Percentiles rank a stretch among this genome's conserved stretches.
phyloP scores from a whole-genome alignment of 805 yeast species.

The Jamesozyma hellenica region DNA sequence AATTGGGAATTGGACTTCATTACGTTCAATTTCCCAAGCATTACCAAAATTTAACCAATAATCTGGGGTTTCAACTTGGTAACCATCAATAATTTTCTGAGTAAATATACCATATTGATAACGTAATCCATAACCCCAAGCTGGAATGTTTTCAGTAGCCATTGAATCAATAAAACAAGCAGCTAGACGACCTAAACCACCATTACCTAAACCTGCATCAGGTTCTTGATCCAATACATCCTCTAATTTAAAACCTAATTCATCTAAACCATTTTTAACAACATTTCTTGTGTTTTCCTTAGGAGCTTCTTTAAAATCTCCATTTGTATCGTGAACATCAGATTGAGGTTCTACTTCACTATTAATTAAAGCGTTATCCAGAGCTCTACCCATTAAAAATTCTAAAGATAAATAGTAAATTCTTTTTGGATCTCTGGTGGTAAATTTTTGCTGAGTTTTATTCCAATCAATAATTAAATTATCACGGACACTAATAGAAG shows the following conservation, averaged over 20 bases:
- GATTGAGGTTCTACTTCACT: constrained; percentile 36
- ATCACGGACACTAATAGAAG: constrained; percentile 71
- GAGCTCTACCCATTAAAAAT: constrained; percentile 88
- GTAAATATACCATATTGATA: constrained; percentile 90
- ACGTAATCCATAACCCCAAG: constrained; percentile 94
- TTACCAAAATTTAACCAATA: constrained; percentile 83
- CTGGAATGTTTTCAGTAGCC: constrained; percentile 77
- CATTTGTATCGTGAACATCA: constrained; percentile 5
- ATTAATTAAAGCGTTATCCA: constrained; percentile 88
- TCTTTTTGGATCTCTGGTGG: constrained; percentile 72
- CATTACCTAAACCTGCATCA: constrained; percentile 91
- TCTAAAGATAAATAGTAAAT: constrained; percentile 81
- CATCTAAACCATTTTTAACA: constrained; percentile 46
- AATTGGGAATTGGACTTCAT: constrained; percentile 80
- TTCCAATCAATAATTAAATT: constrained; percentile 81
- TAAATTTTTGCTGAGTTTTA: constrained; percentile 83
- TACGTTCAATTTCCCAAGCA: constrained; percentile 89
- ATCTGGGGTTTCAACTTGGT: constrained; percentile 90
- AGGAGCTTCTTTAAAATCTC: constrained; percentile 2
- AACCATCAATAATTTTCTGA: constrained; percentile 82
- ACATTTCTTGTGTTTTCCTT: constrained; percentile 36
- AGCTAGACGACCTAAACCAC: constrained; percentile 89
- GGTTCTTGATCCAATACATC: constrained; percentile 80
- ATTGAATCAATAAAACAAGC: constrained; percentile 89
- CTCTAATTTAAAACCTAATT: constrained; percentile 80